Conservation (phyloP, 78 protist genomes). For the Dictyostelium brefeldianum region DNA sequence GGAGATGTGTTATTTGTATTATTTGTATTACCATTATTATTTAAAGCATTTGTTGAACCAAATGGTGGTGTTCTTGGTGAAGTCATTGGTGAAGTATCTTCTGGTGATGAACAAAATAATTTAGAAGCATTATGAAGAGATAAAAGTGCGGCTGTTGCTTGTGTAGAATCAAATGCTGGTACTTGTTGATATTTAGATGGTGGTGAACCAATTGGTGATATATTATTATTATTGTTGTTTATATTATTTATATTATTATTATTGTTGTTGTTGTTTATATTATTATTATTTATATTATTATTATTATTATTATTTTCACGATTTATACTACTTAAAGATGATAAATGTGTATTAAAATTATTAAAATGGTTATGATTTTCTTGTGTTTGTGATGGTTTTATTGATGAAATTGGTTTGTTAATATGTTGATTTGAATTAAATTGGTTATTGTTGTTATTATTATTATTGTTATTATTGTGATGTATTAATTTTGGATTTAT, state of each 20-base stretch:
- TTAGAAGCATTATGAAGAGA: constrained; percentile 46
- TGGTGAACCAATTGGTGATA: constrained; percentile 17
- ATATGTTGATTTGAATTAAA: background rate
- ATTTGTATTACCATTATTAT: background rate
- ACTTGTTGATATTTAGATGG: constrained; percentile 23
- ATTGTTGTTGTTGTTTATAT: background rate
- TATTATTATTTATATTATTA: background rate
- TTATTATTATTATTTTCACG: background rate
- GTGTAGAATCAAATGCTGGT: constrained; percentile 38
- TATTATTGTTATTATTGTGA: background rate
- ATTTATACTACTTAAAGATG: background rate
- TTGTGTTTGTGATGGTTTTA: constrained; percentile 18
- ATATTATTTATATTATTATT: constrained; percentile 21
- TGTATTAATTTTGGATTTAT: background rate
- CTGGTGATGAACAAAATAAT: constrained; percentile 18
- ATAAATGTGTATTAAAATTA: background rate
- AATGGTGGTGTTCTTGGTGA: constrained; percentile 53
- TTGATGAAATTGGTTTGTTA: constrained; percentile 5
- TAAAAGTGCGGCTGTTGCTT: constrained; percentile 41
- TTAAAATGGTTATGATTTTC: background rate
- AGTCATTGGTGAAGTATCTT: constrained; percentile 39
- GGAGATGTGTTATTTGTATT: background rate
- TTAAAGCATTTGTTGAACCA: background rate
- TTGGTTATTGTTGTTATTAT: background rate
- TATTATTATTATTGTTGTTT: background rate